These are phyloP conservation scores for Ballota nigra DNA, from an alignment of 257 asterid genomes.

Conservation along the genomic window DNA sequence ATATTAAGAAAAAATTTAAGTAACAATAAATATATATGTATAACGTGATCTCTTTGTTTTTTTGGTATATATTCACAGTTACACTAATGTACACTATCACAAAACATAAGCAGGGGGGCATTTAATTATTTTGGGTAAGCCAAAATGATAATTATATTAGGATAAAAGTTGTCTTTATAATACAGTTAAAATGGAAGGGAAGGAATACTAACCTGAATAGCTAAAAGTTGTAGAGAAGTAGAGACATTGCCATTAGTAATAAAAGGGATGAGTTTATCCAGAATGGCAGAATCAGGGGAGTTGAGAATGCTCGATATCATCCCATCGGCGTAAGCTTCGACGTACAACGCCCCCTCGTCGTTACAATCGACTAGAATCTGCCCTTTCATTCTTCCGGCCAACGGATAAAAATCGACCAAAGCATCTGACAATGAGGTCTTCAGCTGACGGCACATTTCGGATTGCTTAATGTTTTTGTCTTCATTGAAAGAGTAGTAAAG, in stretches of 20 bases:
- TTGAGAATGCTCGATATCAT: slow-evolving; percentile 28
- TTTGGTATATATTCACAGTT: no score
- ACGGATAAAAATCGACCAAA: slow-evolving; percentile 47
- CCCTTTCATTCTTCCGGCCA: slow-evolving; percentile 62
- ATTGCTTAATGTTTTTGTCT: slow-evolving; percentile 6
- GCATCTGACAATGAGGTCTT: slow-evolving; percentile 47
- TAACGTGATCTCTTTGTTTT: no score
- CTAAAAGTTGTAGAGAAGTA: slow-evolving; percentile 21
- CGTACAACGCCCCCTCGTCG: slow-evolving; percentile 45
- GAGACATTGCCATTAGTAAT: slow-evolving; percentile 23
- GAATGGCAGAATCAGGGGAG: slow-evolving; percentile 13
- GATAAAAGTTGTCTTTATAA: no score
- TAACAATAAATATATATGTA: no score
- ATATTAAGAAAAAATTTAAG: no score
- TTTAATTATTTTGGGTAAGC: no score
- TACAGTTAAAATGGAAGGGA: no score
- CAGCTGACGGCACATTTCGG: slow-evolving; percentile 27
- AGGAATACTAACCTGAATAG: slow-evolving; percentile 35
- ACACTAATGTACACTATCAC: no score
- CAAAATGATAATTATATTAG: no score
- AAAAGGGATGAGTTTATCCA: slow-evolving; percentile 44
- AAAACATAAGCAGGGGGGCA: no score
- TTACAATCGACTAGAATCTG: slow-evolving; percentile 47
- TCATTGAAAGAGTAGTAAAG: slow-evolving; percentile 34
- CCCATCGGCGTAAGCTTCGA: slow-evolving; percentile 36